Evolutionary conservation across 768 basidiomycete species (phyloP), one percentile per base, ranked within the genome.

Genomic region (Suillus clintonianus): DNA sequence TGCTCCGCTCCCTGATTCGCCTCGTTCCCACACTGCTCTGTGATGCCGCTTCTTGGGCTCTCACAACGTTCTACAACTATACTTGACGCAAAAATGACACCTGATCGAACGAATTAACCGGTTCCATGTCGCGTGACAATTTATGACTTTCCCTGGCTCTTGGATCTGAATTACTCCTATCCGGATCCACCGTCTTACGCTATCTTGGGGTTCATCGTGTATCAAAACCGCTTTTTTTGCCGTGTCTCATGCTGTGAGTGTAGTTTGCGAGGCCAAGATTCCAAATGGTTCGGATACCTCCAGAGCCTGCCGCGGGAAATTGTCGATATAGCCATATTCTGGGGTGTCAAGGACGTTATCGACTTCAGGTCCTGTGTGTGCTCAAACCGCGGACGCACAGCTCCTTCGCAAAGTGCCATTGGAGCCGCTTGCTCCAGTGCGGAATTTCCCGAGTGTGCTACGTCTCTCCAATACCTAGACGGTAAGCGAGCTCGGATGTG

Each of bases 201-300:
- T 39, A 57, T 24, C 10, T 41, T 57, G 39, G 37, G 56, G 22
- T 56, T 39, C 15, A 15, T 17, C 22, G 37, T 56, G 24, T 39
- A 30, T 39, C 24, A 17, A 41, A 30, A 11, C 17, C 17, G 37
- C 55, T 27, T 57, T 30, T 57, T 41, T 17, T 2, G 27, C 27
- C 48, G 17, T 37, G n/a, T 55, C 13, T 36, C 36, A 56, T 56
- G 37, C 36, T 69, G 30, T 24, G 60, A 10, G 61, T 63, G 66
- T 65, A 91, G 89, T 62, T 70, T 86, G 55, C 77, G 72, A 60
- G 85, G 83, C 41, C 50, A 71, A 53, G 59, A 61, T 30, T 91
- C 90, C 10, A 78, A 77, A 48, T 92, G 89, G 89, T 80, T 74
- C 67, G 85, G 82, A 51, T 92, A 92, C 74, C 70, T 92, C 6